phyloP scores from a whole-genome alignment of 2,329 filamentous ascomycete genomes.

The Colletotrichum coccodes region DNA sequence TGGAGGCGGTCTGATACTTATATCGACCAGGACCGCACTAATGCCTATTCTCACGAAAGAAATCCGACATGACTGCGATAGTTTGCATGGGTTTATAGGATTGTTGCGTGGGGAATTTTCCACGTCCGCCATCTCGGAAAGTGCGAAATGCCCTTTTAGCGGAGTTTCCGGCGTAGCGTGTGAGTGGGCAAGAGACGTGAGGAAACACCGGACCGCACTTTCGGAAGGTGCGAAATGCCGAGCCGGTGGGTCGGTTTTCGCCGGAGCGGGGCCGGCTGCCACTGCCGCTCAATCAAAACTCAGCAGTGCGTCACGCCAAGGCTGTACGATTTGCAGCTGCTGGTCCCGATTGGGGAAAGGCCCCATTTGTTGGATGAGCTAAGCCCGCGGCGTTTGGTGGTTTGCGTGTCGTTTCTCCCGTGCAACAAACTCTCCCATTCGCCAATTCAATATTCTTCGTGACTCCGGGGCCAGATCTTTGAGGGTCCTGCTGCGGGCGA shows the following conservation, averaged over 20 bases:
- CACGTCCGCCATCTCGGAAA: constrained; percentile 3
- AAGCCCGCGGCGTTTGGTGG: background rate
- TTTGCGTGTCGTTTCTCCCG: background rate
- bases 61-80: background rate
- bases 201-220: constrained; percentile 3
- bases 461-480: background rate
- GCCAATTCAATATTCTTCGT: background rate
- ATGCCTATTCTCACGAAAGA: background rate
- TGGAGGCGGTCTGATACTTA: background rate
- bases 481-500: background rate
- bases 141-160: background rate
- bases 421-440: background rate
- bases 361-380: background rate
- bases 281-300: background rate
- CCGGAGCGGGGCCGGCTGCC: background rate
- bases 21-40: background rate
- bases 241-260: background rate
- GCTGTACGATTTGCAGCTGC: background rate
- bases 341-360: background rate
- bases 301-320: background rate
- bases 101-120: background rate
- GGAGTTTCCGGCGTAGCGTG: background rate
- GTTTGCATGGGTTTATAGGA: background rate
- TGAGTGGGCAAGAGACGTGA: background rate
- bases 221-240: constrained; percentile 26